Evolutionary conservation across 495 filamentous ascomycete species (phyloP).

Genomic region (Annulohypoxylon bovei): DNA sequence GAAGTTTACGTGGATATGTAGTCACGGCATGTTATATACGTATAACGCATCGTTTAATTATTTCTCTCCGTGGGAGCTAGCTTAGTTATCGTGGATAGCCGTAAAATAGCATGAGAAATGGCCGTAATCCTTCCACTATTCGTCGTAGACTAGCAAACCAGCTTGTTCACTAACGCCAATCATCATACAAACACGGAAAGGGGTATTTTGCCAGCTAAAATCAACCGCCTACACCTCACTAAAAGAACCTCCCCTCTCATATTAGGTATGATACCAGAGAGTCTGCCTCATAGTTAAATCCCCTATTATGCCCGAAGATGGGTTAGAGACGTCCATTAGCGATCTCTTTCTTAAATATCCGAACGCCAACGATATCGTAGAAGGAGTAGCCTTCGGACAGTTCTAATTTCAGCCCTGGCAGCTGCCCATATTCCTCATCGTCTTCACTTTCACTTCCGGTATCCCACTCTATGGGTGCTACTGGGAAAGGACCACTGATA

Average conservation of each 20-base stretch:
- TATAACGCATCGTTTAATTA: not conserved
- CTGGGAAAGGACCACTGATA: constrained; percentile 25
- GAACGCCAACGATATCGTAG: constrained; percentile 58
- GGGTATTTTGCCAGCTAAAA: constrained; percentile 32
- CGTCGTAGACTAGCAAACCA: not conserved
- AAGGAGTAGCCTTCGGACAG: constrained; percentile 53
- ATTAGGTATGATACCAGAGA: not conserved
- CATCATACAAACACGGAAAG: not conserved
- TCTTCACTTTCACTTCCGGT: constrained; percentile 49
- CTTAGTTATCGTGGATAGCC: not conserved
- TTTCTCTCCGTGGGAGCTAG: not conserved
- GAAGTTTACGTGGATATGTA: not conserved
- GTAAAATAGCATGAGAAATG: not conserved
- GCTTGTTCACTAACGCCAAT: not conserved
- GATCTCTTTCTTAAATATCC: constrained; percentile 64
- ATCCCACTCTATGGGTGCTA: constrained; percentile 41
- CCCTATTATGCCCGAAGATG: not conserved
- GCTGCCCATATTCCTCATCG: constrained; percentile 40
- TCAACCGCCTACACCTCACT: not conserved
- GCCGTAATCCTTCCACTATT: not conserved
- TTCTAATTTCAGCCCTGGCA: constrained; percentile 43
- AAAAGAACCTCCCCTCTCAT: not conserved
- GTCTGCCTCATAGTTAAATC: too few relatives aligned
- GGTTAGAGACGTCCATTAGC: constrained; percentile 50
- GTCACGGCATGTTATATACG: not conserved